A percentile compares a stretch with the other conserved stretches of the same genome.
Evolutionary conservation across 106 monocot genomes (phyloP).

Genomic region (Phalaenopsis equestris): DNA sequence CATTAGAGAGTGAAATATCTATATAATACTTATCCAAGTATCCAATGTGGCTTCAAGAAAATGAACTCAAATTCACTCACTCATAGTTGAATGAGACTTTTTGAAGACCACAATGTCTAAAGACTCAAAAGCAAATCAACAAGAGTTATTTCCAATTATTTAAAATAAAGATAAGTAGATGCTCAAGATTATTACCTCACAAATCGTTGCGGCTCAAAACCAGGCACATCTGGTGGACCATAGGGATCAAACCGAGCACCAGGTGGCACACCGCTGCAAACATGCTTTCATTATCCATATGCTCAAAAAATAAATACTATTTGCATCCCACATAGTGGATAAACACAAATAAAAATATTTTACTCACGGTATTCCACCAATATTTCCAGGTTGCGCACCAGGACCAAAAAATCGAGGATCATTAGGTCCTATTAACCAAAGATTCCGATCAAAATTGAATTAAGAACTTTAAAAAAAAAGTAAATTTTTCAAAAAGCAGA

Average conservation of each 20-base stretch:
- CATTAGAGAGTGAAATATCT: too few species aligned
- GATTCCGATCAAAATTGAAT: neutral
- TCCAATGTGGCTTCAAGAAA: too few species aligned
- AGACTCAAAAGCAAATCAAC: neutral
- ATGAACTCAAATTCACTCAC: too few species aligned
- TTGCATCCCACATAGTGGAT: neutral
- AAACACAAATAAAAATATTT: neutral
- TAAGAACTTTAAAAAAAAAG: neutral
- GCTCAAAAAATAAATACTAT: neutral
- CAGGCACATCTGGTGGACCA: conserved; percentile 79
- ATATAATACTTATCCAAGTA: too few species aligned
- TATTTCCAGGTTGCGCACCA: conserved; percentile 18
- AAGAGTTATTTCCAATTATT: neutral
- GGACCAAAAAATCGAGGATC: conserved; percentile 69
- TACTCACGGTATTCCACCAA: conserved; percentile 58
- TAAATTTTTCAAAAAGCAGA: neutral
- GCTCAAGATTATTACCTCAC: conserved; percentile 35
- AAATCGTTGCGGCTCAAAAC: conserved; percentile 69
- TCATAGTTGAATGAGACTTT: too few species aligned
- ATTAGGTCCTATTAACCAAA: conserved; percentile 49
- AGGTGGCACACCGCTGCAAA: conserved; percentile 51
- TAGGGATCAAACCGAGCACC: conserved; percentile 81
- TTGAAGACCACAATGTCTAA: neutral
- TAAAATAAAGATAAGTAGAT: neutral
- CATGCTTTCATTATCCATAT: neutral